A percentile compares a stretch with the other conserved stretches of the same genome.
Conservation (phyloP, 768 basidiomycete species). For the Hygrocybe coccinea region DNA sequence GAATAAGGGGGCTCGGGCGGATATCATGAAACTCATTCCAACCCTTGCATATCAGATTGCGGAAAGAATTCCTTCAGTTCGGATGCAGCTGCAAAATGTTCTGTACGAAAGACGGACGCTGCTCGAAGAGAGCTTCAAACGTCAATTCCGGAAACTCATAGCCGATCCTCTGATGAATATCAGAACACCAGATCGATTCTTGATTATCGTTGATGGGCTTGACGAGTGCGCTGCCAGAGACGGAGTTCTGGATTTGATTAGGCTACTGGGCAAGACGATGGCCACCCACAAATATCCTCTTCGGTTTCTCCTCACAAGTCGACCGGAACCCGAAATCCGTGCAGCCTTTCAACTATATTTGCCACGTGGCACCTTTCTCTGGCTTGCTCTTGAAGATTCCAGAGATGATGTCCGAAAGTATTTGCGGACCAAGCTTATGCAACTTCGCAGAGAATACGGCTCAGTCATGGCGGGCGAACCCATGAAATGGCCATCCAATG, state of each 20-base stretch:
- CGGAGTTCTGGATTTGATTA: constrained; percentile 28
- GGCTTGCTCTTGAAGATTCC: constrained; percentile 4
- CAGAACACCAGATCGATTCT: background rate
- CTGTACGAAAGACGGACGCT: background rate
- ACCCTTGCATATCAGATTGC: constrained; percentile 33
- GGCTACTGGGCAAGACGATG: too few species aligned
- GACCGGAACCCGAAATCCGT: constrained; percentile 28
- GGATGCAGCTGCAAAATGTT: background rate
- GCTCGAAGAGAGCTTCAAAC: background rate
- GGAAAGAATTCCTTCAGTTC: background rate
- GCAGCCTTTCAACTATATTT: background rate
- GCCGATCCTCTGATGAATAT: constrained; percentile 8
- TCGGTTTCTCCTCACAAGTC: constrained; percentile 30
- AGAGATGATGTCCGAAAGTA: constrained; percentile 7
- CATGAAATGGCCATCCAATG: constrained; percentile 1
- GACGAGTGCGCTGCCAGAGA: constrained; percentile 29
- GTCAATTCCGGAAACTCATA: constrained; percentile 33
- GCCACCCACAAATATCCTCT: constrained; percentile 19
- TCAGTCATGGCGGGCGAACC: background rate
- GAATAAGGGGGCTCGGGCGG: constrained; percentile 21
- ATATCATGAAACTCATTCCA: constrained; percentile 25
- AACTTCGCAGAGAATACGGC: too few species aligned
- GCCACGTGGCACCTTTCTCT: background rate
- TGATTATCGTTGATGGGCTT: constrained; percentile 33
- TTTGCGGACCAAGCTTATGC: too few species aligned